Evolutionary conservation across 1,284 basidiomycete genomes (phyloP), one percentile per base, ranked within the genome.

Genomic region (Phylloboletellus chloephorus): DNA sequence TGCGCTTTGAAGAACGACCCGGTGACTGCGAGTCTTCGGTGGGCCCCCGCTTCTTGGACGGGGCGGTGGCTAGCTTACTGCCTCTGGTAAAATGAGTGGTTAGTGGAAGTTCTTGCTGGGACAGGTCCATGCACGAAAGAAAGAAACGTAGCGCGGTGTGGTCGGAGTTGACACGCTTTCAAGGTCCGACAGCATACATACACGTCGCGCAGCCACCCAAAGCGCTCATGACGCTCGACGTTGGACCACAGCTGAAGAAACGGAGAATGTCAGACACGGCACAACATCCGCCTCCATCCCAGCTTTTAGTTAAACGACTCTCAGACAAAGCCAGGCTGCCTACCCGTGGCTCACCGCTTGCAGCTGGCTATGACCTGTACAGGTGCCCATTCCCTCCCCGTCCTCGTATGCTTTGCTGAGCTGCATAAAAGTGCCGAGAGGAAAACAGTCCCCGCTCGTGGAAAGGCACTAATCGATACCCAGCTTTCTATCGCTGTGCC

Each of bases 331-430:
- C 91, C 12, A 86, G 67, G 48, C 61, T 96, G 19, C 95, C 96
- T 0, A 93, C 88, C 9, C 78, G 90, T 44, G 95, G 95, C 1
- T 93, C 89, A 5, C 65, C 79, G 2, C 71, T 88, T 33, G 78
- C 95, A 2, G 95, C 95, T 3, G 95, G 95, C 2, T 95, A 98
- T 60, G 95, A 98, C 64, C 71, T 98, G 29, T 96, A 92, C 67
- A 87, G 88, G 81, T 87, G 58, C 1, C 3, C 13, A 9, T 48
- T 29, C 5, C 17, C 15, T 31, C 28, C 3, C 1, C 17, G 24
- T 25, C 20, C 15, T n/a, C 9, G 5, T 30, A 31, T 34, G 19
- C 10, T 12, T 13, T 25, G 20, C 28, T 53, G 16, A 56, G 21
- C 21, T 15, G 10, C 12, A 26, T 7, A 37, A 52, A 47, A 87